Evolutionary conservation across 768 basidiomycete species (phyloP), one percentile per base, ranked within the genome.

Genomic region (Amanita inopinata): DNA sequence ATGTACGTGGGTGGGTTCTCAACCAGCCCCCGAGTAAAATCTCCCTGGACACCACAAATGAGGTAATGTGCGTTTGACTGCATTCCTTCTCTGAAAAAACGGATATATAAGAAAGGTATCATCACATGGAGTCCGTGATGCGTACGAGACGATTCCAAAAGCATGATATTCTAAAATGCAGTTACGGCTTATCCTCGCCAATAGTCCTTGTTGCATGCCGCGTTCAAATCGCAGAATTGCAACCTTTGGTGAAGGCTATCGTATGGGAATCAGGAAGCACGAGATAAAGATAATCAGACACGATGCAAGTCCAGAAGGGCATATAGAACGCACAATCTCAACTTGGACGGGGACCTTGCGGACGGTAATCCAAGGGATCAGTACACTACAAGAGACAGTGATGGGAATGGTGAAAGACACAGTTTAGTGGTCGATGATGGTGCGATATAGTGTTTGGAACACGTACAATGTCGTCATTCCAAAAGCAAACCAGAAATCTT

Each of bases 171-270:
- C 86, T 74, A 80, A 72, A 46, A 86, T 66, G 32, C 78, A 69
- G 52, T 74, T 73, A 58, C 85, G 81, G 59, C 81, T 81, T 58
- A 89, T 76, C 53, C 86, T 80, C 53, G 83, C 76, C 36, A 88
- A 66, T 40, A 89, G 63, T 35, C 86, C 84, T 55, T 88, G 86
- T 56, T 88, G 85, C 84, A 89, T 88, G 22, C 86, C 86, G 47
- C 85, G 77, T 61, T 83, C 70, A 51, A 87, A 86, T 37, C 83
- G 80, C 49, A 89, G 66, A 33, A 89, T 66, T 4, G 79, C 84
- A 10, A 85, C 85, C 56, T 87, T 88, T 10, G 80, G 76, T 33
- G 86, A 88, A 30, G 86, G 83, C 83, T 86, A 42, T 25, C 35
- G 38, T 17, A 24, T 52, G 31, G 27, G 14, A 25, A 31, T 14